Evolutionary conservation across 176 grass and related monocot species (phyloP).

Genomic region (Eragrostis nindensis): DNA sequence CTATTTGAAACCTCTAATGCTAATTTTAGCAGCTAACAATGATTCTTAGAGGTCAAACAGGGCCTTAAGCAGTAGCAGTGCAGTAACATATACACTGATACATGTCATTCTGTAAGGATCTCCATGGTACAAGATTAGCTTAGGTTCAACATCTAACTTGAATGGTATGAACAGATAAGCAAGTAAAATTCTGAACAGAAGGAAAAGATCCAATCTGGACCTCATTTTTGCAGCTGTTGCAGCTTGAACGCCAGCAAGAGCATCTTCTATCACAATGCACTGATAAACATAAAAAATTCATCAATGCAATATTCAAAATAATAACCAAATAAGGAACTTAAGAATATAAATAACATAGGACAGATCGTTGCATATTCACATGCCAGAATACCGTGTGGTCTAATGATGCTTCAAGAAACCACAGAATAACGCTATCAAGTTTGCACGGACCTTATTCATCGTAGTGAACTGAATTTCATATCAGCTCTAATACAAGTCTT

Average conservation of each 20-base stretch:
- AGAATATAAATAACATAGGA: not conserved
- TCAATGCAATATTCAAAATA: constrained; percentile 31
- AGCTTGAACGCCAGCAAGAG: constrained; percentile 98
- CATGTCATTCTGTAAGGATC: constrained; percentile 19
- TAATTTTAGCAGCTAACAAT: too few relatives aligned
- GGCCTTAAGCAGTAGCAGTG: too few relatives aligned
- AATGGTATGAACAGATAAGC: constrained; percentile 33
- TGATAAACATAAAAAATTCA: constrained; percentile 41
- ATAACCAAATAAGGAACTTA: constrained; percentile 16
- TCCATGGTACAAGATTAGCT: constrained; percentile 12
- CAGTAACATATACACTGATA: too few relatives aligned
- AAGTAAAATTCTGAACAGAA: constrained; percentile 1
- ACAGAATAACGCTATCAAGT: not conserved
- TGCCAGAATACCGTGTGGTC: not conserved
- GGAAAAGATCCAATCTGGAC: constrained; percentile 41
- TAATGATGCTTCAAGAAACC: constrained; percentile 9
- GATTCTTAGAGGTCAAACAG: too few relatives aligned
- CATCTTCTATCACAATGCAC: constrained; percentile 99
- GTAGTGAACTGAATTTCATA: not conserved
- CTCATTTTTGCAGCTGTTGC: constrained; percentile 92
- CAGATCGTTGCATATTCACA: not conserved
- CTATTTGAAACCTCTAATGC: too few relatives aligned
- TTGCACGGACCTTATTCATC: not conserved
- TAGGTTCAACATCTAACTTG: constrained; percentile 14
- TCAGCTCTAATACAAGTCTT: constrained; percentile 5